Evolutionary conservation across 441 rosid species (phyloP).

Genomic region (Gossypium gossypioides): DNA sequence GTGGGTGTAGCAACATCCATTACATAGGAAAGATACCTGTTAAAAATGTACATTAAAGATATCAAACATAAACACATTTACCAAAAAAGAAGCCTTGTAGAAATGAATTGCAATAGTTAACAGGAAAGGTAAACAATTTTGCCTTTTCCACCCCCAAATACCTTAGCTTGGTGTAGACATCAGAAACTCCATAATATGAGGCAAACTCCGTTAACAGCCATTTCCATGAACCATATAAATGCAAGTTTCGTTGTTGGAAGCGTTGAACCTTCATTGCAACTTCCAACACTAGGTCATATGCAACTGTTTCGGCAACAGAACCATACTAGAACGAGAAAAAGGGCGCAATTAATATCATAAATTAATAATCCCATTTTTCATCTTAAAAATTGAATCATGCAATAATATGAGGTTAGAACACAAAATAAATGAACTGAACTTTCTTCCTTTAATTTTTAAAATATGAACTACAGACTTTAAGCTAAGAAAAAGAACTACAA

Average conservation of each 20-base stretch:
- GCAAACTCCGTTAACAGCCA: conserved; percentile 94
- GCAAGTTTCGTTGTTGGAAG: conserved; percentile 81
- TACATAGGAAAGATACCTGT: conserved; percentile 84
- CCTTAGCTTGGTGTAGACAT: conserved; percentile 86
- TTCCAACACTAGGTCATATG: conserved; percentile 82
- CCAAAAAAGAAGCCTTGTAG: neutral
- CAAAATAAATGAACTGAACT: conserved; percentile 1
- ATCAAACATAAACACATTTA: neutral
- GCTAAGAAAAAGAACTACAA: neutral
- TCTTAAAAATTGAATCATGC: conserved; percentile 1
- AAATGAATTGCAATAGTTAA: conserved; percentile 1
- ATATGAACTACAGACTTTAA: neutral
- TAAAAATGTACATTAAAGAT: conserved; percentile 15
- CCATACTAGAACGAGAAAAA: conserved; percentile 55
- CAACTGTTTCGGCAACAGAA: conserved; percentile 95
- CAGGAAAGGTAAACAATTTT: neutral
- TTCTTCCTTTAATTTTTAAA: neutral
- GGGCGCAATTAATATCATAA: conserved; percentile 17
- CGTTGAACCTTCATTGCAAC: conserved; percentile 83
- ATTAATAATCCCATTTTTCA: neutral
- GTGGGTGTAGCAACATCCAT: conserved; percentile 99
- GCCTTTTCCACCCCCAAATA: conserved; percentile 13
- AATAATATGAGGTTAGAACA: neutral
- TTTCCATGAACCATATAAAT: conserved; percentile 85
- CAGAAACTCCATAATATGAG: conserved; percentile 86